Base-by-base conservation (phyloP, 352 stramenopile species). In the Peronospora farinosa region DNA sequence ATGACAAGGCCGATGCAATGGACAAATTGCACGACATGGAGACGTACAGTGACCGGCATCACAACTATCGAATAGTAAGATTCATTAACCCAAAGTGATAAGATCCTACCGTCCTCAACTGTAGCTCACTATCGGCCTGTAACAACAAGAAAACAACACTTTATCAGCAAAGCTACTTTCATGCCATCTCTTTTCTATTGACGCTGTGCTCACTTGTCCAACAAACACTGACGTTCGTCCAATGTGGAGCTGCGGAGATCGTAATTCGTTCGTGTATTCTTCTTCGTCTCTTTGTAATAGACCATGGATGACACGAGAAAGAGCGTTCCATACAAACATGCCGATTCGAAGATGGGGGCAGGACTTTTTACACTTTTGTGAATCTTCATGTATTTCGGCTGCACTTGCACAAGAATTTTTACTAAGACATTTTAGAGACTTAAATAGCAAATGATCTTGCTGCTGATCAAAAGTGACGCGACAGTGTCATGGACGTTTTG, bases 371-470 rank as follows among this genome's bases (percentile, higher is more conserved):
- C 73, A 40, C 73, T 79, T 57, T 86, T 88, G 66, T 74, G 65
- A 11, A 88, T 72, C 63, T 91, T 90, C 63, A 93, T 78, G 65
- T 89, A 93, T 57, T 93, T 59, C 8, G 82, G 82, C 51, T 93
- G 82, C 33, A 77, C 58, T 54, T 88, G 69, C 37, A 93, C 69
- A 3, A 93, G 57, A 21, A 88, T 48, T 13, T 65, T 79, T 35
- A 93, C 64, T 11, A 66, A n/a, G n/a, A n/a, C n/a, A n/a, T n/a
- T n/a, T n/a, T n/a, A n/a, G n/a, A n/a, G n/a, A n/a, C n/a, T n/a
- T n/a, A n/a, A n/a, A n/a, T n/a, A n/a, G n/a, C n/a, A n/a, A n/a
- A n/a, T n/a, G n/a, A 67, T 88, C 17, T 50, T 88, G 19, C 54
- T 90, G 48, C 58, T 85, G 3, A 37, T 84, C 70, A 3, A 70